Base-by-base conservation (phyloP, 108 stramenopile species). In the Skeletonema grethae region DNA sequence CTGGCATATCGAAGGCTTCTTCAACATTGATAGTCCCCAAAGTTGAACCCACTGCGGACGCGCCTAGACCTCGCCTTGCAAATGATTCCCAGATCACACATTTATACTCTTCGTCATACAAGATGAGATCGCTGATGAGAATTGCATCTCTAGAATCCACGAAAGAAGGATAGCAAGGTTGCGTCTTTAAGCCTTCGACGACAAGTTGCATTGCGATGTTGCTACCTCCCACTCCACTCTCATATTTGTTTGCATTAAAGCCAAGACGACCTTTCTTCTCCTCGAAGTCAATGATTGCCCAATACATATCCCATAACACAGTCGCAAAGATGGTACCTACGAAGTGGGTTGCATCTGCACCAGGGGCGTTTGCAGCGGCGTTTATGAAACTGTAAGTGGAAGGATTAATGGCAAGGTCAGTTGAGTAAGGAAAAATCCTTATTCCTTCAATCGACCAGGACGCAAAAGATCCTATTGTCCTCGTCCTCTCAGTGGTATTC, bases 141-240 rank as follows among this genome's bases (percentile, higher is more conserved):
- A 61, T 61, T 1, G 61, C 61, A 56, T 61, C 61, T 10, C 61
- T 45, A 3, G 61, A 61, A 9, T 61, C 61, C 9, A 61, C 61
- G 20, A 61, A 61, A 18, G 45, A 60, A 8, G 61, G 61, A 61
- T 46, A 20, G 61, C 61, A 61, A 43, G 45, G 45, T 56, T 61
- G 61, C 2, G 53, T 48, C 53, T 61, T 61, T 9, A 61, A 7
- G 16, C 36, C 61, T 56, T 61, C 61, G 8, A 61, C 61, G 45
- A 61, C 61, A 16, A 61, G 53, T 39, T 61, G 61, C 61, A 61
- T 61, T 58, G 61, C 61, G 18, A 61, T 61, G 20, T 61, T 61
- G 20, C 61, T 61, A 55, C 61, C 61, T 55, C 61, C 61, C 16
- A 61, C 61, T 9, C 20, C 61, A 22, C 53, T 56, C 7, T 61